phyloP scores from a whole-genome alignment of 441 rosid species.

The Geranium incanum region DNA sequence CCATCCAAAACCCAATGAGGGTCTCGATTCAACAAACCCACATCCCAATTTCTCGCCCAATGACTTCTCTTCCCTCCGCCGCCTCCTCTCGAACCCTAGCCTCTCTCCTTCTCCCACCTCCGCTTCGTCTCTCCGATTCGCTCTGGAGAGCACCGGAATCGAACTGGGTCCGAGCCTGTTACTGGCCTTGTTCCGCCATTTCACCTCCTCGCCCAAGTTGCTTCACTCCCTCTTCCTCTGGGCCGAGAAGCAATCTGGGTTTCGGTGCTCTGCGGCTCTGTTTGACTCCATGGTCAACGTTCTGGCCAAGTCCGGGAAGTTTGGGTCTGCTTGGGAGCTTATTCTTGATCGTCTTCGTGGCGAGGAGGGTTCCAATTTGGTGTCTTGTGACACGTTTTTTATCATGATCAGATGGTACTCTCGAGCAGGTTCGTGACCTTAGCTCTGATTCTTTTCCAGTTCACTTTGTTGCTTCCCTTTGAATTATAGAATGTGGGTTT shows the following conservation, averaged over 20 bases:
- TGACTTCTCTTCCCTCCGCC: constrained; percentile 41
- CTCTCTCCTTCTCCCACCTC: constrained; percentile 21
- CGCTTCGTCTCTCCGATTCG: constrained; percentile 41
- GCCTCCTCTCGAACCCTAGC: constrained; percentile 41
- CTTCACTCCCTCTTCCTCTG: constrained; percentile 51
- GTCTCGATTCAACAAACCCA: constrained; percentile 13
- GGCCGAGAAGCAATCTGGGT: constrained; percentile 61
- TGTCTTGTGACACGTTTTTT: constrained; percentile 53
- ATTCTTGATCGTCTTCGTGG: constrained; percentile 41
- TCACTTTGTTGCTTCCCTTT: neutral
- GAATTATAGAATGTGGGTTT: neutral
- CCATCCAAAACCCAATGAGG: constrained; percentile 22
- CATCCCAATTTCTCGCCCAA: constrained; percentile 26
- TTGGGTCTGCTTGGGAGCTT: constrained; percentile 62
- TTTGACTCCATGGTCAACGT: constrained; percentile 42
- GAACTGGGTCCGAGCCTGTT: constrained; percentile 42
- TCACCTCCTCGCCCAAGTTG: constrained; percentile 63
- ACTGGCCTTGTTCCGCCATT: constrained; percentile 45
- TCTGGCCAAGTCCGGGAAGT: constrained; percentile 60
- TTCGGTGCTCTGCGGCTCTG: constrained; percentile 35
- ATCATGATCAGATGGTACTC: constrained; percentile 69
- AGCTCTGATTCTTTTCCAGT: neutral
- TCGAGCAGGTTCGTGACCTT: constrained; percentile 52
- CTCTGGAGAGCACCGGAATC: constrained; percentile 44
- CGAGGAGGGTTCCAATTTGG: constrained; percentile 29